These are phyloP conservation scores for Amanita subjunquillea DNA, from an alignment of 768 basidiomycete species.

Conservation along the genomic window DNA sequence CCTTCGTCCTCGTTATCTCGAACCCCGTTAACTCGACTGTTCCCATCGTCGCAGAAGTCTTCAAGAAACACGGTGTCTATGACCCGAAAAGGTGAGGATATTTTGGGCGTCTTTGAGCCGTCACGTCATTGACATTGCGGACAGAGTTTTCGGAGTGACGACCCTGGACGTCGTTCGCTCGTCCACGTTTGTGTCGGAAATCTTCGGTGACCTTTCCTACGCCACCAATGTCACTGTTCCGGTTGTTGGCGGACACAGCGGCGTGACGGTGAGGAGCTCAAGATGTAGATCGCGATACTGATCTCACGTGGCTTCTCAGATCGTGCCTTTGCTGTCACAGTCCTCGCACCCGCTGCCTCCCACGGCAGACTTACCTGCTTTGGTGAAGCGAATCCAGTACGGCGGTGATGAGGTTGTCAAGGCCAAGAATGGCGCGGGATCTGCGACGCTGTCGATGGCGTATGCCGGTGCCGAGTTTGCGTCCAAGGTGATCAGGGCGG, in stretches of 20 bases:
- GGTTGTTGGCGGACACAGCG: conserved; percentile 92
- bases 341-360: conserved; percentile 68
- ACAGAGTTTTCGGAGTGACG: conserved; percentile 92
- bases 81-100: conserved; percentile 74
- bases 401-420: conserved; percentile 98
- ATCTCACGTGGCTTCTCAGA: conserved; percentile 30
- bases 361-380: conserved; percentile 38
- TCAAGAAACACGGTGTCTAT: conserved; percentile 88
- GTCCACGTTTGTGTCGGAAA: conserved; percentile 89
- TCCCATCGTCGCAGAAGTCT: conserved; percentile 90
- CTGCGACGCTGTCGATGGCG: conserved; percentile 96
- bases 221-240: conserved; percentile 65
- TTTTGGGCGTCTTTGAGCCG: background rate
- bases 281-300: background rate
- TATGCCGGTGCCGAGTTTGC: conserved; percentile 91
- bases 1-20: conserved; percentile 92
- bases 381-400: conserved; percentile 85
- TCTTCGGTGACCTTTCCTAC: conserved; percentile 52
- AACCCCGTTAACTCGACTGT: conserved; percentile 99
- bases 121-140: background rate
- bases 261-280: conserved; percentile 57
- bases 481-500: conserved; percentile 67
- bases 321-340: conserved; percentile 90
- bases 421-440: conserved; percentile 91
- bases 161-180: conserved; percentile 96